Percentiles rank a stretch among this genome's conserved stretches.
Conservation (phyloP, 2,329 filamentous ascomycete genomes). For the Sphaerulina vaccinii region DNA sequence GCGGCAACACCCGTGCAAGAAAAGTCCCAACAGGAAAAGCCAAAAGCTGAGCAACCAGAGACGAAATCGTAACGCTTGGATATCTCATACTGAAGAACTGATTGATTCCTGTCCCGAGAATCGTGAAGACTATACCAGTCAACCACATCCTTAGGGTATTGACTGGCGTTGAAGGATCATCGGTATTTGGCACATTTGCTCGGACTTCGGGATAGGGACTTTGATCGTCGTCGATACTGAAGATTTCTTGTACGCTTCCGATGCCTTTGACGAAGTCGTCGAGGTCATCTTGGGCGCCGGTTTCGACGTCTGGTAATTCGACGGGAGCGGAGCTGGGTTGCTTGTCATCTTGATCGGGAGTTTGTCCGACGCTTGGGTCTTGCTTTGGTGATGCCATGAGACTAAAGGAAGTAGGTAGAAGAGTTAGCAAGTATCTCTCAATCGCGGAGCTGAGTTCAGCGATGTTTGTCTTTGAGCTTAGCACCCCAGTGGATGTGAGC, state of each 20-base stretch:
- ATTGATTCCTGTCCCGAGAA: slow-evolving; percentile 7
- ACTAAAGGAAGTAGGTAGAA: too few relatives aligned
- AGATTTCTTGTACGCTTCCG: slow-evolving; percentile 4
- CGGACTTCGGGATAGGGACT: slow-evolving; percentile 3
- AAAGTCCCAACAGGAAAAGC: not conserved
- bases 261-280: not conserved
- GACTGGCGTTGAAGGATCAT: not conserved
- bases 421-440: too few relatives aligned
- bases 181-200: slow-evolving; percentile 5
- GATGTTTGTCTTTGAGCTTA: too few relatives aligned
- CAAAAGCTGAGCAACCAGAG: not conserved
- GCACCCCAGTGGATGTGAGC: too few relatives aligned
- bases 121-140: not conserved
- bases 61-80: slow-evolving; percentile 1
- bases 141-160: slow-evolving; percentile 5
- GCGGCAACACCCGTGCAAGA: not conserved
- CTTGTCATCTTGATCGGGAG: too few relatives aligned
- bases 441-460: too few relatives aligned
- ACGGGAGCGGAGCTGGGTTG: too few relatives aligned
- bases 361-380: too few relatives aligned
- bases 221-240: slow-evolving; percentile 2
- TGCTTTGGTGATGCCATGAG: too few relatives aligned
- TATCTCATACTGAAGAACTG: slow-evolving; percentile 1
- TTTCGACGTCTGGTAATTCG: too few relatives aligned
- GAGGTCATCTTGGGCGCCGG: not conserved